A percentile compares a stretch with the other conserved stretches of the same genome.
Evolutionary conservation across 371 early-diverging fungal species (phyloP).

Genomic region (Entomophthora muscae): DNA sequence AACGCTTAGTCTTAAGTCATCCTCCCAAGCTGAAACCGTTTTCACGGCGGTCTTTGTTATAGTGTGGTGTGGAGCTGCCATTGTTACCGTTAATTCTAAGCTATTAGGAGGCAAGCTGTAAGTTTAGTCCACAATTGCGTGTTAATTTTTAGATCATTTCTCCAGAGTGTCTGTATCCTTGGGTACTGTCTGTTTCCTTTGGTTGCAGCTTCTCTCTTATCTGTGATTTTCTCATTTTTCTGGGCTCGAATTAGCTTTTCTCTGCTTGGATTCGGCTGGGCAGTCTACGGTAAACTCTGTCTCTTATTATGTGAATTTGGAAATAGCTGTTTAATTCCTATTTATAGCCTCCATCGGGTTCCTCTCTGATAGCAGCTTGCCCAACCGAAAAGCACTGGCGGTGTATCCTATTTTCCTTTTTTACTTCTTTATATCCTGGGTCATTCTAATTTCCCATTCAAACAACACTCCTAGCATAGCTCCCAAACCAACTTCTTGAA

Average conservation of each 20-base stretch:
- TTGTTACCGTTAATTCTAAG: conserved; percentile 83
- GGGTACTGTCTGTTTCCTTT: conserved; percentile 93
- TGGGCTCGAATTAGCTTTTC: conserved; percentile 51
- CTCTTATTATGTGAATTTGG: not conserved
- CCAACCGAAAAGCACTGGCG: conserved; percentile 64
- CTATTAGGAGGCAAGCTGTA: conserved; percentile 80
- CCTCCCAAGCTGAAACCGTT: conserved; percentile 58
- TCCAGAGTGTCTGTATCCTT: conserved; percentile 85
- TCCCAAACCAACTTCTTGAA: no score
- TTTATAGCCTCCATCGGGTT: conserved; percentile 69
- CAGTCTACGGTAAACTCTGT: conserved; percentile 42
- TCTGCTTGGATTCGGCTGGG: conserved; percentile 60
- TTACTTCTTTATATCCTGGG: conserved; percentile 82
- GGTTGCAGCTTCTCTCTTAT: conserved; percentile 49
- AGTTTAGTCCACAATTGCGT: not conserved
- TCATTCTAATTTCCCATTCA: conserved; percentile 47
- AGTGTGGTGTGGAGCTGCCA: conserved; percentile 79
- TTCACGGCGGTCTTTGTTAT: conserved; percentile 83
- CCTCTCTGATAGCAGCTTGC: conserved; percentile 58
- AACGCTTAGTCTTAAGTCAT: conserved; percentile 38
- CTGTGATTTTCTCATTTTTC: conserved; percentile 39
- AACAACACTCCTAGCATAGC: no score
- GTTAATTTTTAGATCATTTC: conserved; percentile 49
- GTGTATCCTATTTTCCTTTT: conserved; percentile 85
- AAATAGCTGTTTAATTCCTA: not conserved